Evolutionary conservation across 1,284 basidiomycete genomes (phyloP).

Genomic region (Tausonia pullulans): DNA sequence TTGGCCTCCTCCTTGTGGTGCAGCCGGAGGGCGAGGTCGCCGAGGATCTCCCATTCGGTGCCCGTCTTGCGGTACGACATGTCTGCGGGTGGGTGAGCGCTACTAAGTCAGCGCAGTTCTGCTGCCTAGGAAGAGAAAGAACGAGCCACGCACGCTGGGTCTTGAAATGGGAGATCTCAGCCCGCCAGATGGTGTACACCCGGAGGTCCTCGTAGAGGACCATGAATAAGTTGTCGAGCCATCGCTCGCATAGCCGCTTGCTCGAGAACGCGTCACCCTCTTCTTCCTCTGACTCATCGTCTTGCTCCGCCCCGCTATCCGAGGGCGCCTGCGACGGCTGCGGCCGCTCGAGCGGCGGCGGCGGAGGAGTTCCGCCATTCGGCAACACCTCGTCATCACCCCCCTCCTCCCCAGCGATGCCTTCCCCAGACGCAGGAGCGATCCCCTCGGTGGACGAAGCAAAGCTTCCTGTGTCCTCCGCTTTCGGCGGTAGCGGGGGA

Average conservation of each 20-base stretch:
- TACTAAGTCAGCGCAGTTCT: not conserved
- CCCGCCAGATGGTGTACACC: conserved; percentile 99
- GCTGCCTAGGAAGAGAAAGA: not conserved
- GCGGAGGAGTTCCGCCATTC: too few species aligned
- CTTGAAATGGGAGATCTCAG: conserved; percentile 98
- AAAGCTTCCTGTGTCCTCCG: conserved; percentile 29
- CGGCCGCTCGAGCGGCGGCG: conserved; percentile 33
- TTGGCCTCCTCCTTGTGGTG: conserved; percentile 97
- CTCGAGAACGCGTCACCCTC: conserved; percentile 56
- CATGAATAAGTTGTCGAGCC: conserved; percentile 98
- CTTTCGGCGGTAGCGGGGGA: not conserved
- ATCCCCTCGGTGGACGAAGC: conserved; percentile 25
- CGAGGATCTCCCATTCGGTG: conserved; percentile 96
- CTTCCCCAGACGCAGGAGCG: not conserved
- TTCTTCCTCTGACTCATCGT: conserved; percentile 19
- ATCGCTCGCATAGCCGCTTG: conserved; percentile 91
- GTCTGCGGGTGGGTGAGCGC: conserved; percentile 29
- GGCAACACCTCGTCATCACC: conserved; percentile 17
- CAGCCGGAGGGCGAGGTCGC: conserved; percentile 79
- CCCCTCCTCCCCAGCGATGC: not conserved
- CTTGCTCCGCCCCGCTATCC: conserved; percentile 23
- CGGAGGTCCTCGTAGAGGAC: conserved; percentile 95
- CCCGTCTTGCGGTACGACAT: conserved; percentile 95
- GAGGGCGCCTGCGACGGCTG: conserved; percentile 30
- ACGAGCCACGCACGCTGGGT: conserved; percentile 48